Percentiles rank a stretch among this genome's conserved stretches.
These are phyloP conservation scores for Marsdenia floribunda DNA, from an alignment of 257 asterid genomes.

Conservation along the genomic window DNA sequence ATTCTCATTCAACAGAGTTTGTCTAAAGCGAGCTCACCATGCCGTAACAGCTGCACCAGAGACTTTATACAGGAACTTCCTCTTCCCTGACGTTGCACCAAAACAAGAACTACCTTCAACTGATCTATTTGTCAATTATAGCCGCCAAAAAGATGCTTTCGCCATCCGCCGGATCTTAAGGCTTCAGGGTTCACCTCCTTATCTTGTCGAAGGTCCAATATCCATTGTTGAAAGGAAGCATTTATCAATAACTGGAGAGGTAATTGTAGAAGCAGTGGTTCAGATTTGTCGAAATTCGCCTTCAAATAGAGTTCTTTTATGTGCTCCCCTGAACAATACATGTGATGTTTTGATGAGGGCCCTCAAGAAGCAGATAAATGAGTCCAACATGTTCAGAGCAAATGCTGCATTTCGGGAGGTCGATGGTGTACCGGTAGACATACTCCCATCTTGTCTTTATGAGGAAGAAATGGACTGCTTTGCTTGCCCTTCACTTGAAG, in stretches of 20 bases:
- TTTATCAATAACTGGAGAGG: slow-evolving; percentile 10
- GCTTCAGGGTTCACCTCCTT: slow-evolving; percentile 22
- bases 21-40: slow-evolving; percentile 25
- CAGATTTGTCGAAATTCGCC: slow-evolving; percentile 7
- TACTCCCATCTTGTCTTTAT: slow-evolving; percentile 20
- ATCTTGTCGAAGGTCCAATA: slow-evolving; percentile 23
- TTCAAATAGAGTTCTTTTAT: slow-evolving; percentile 18
- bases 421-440: slow-evolving; percentile 24
- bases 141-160: neutral
- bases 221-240: neutral
- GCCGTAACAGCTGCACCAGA: slow-evolving; percentile 16
- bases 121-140: neutral
- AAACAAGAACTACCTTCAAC: neutral
- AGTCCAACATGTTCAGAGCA: slow-evolving; percentile 23
- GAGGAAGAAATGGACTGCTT: slow-evolving; percentile 16
- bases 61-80: slow-evolving; percentile 6
- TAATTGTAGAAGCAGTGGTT: slow-evolving; percentile 11
- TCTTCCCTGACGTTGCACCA: slow-evolving; percentile 17
- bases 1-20: slow-evolving; percentile 25
- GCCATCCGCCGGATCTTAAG: slow-evolving; percentile 18
- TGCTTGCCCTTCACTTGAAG: slow-evolving; percentile 19
- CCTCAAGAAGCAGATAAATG: slow-evolving; percentile 17
- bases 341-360: slow-evolving; percentile 23
- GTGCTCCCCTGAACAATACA: slow-evolving; percentile 24
- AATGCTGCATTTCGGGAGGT: slow-evolving; percentile 30